Base-by-base conservation (phyloP, 1,284 basidiomycete genomes). In the Sanguinoderma infundibulare region DNA sequence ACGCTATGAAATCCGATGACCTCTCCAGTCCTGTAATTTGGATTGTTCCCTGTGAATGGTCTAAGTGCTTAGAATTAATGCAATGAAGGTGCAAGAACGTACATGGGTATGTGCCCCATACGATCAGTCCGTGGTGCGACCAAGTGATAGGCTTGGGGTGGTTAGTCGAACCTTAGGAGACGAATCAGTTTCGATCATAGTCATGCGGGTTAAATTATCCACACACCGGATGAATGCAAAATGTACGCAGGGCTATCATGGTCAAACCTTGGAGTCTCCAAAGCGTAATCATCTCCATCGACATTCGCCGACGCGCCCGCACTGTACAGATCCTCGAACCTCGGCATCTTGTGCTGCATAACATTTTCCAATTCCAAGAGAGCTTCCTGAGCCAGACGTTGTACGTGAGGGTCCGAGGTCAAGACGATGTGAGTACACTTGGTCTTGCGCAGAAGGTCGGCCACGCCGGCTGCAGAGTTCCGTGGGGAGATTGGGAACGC, bases 401-500 rank as follows among this genome's bases (percentile, higher is more conserved):
- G 17, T 4, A 53, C 35, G 3, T 34, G 35, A 2, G 52, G 28
- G n/a, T 68, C 65, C 3, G 32, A 53, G 20, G 67, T 61, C 9
- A 75, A 66, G 35, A 77, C 59, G 2, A 78, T 15, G 38, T 73
- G 65, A 0, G 40, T 52, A 17, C 69, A 67, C 2, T 55, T 54
- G 17, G 72, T 75, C 50, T 70, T 69, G 20, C 57, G 53, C 22
- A 79, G 66, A 5, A 81, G 68, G 65, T 79, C 69, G 0, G 71
- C 73, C 3, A 79, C 64, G 0, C 74, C 78, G 1, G 68, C 61
- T 7, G 73, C 62, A 2, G 78, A 79, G 61, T 80, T 80, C 22
- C 77, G 70, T 0, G 75, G 70, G 1, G 79, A 80, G 32, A 80
- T 70, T 0, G 74, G 72, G 63, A 80, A 79, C 2, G 66, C 60